phyloP scores from a whole-genome alignment of 352 stramenopile species.

The Phytopythium kandeliae region DNA sequence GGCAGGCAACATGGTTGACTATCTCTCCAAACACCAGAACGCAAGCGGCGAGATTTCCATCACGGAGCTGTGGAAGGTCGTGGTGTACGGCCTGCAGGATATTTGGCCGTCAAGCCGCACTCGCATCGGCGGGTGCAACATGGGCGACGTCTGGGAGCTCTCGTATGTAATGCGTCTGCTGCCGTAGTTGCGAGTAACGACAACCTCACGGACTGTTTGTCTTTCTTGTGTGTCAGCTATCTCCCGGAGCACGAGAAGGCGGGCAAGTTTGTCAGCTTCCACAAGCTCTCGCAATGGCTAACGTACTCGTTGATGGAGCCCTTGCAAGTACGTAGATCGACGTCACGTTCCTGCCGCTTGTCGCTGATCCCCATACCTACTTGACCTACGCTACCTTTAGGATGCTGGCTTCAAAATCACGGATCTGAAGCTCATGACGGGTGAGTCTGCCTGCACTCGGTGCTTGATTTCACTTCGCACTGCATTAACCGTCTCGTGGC shows the following conservation, averaged over 20 bases:
- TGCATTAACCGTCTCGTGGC: background rate
- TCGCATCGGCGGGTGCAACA: conserved; percentile 62
- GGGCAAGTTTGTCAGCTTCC: conserved; percentile 76
- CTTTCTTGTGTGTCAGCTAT: conserved; percentile 20
- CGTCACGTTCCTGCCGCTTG: background rate
- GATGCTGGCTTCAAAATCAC: conserved; percentile 77
- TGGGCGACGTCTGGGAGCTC: conserved; percentile 84
- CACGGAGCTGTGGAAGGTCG: conserved; percentile 65
- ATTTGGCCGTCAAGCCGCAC: conserved; percentile 82
- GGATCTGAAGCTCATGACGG: conserved; percentile 63
- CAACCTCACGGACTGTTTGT: background rate
- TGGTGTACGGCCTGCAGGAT: conserved; percentile 76
- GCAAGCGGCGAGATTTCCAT: conserved; percentile 54
- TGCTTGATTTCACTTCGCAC: background rate
- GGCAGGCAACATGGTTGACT: conserved; percentile 76
- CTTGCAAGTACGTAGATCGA: conserved; percentile 33
- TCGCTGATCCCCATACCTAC: no score
- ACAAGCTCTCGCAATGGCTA: conserved; percentile 88
- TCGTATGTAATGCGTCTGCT: conserved; percentile 21
- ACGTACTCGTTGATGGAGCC: conserved; percentile 88
- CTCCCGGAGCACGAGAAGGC: conserved; percentile 38
- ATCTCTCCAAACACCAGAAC: conserved; percentile 52
- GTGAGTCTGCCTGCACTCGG: conserved; percentile 8
- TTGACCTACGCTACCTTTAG: no score
- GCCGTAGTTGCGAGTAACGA: background rate